Percentiles rank a stretch among this genome's conserved stretches.
phyloP scores from a whole-genome alignment of 2,329 filamentous ascomycete species.

The Cladorrhinum sp. region DNA sequence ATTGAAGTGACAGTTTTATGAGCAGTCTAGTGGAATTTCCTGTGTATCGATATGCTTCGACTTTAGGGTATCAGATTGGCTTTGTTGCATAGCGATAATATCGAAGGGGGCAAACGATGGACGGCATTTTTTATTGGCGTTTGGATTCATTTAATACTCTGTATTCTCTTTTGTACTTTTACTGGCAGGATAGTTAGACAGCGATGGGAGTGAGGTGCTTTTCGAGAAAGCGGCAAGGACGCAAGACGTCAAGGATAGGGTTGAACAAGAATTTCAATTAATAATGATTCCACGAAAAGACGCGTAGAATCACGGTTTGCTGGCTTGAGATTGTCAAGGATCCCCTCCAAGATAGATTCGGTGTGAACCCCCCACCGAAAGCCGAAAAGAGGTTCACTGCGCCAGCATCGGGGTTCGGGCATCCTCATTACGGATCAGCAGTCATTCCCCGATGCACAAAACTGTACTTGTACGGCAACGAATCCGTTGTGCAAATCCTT shows the following conservation, averaged over 20 bases:
- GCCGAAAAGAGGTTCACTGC: background rate
- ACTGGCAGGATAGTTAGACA: background rate
- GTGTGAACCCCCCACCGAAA: background rate
- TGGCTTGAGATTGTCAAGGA: background rate
- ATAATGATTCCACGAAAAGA: constrained; percentile 5
- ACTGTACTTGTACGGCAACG: background rate
- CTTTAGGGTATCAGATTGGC: constrained; percentile 8
- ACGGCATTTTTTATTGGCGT: background rate
- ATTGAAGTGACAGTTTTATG: background rate
- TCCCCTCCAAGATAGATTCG: constrained; percentile 1
- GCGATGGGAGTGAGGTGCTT: background rate
- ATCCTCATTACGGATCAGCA: no score
- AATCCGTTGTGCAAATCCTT: background rate
- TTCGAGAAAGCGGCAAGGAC: constrained; percentile 4
- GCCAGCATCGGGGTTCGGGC: background rate
- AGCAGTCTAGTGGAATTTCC: constrained; percentile 5
- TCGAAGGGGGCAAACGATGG: background rate
- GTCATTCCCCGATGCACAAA: no score
- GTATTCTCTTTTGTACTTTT: constrained; percentile 1
- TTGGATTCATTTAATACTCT: background rate
- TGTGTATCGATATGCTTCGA: constrained; percentile 10
- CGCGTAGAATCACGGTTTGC: constrained; percentile 1
- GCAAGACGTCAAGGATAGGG: constrained; percentile 1
- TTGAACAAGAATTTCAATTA: constrained; percentile 2
- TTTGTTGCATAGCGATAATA: background rate